Evolutionary conservation across 2,329 filamentous ascomycete species (phyloP).

Genomic region (Xenoacremonium recifei): DNA sequence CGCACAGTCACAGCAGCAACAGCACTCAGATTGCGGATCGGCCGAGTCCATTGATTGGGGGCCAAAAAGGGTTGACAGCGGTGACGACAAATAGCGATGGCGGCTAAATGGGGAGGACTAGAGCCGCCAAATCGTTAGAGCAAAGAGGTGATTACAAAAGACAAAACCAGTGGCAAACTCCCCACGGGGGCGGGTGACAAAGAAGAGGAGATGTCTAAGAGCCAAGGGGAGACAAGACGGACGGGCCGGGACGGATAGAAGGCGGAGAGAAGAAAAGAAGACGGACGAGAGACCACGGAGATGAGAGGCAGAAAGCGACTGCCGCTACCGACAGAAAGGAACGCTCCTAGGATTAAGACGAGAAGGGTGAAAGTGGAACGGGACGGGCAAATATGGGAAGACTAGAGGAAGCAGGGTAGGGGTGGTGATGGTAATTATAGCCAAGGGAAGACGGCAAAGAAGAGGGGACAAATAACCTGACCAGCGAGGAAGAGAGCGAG

Average conservation of each 20-base stretch:
- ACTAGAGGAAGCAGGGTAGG: not conserved
- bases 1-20: slow-evolving; percentile 1
- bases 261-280: no score
- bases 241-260: no score
- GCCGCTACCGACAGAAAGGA: no score
- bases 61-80: slow-evolving; percentile 4
- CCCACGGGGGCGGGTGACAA: slow-evolving; percentile 3
- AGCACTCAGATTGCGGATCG: slow-evolving; percentile 3
- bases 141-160: no score
- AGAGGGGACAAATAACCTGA: no score
- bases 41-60: slow-evolving; percentile 8
- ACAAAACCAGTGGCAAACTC: no score
- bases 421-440: not conserved
- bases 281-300: not conserved
- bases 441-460: no score
- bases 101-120: no score
- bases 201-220: not conserved
- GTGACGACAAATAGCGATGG: slow-evolving; percentile 1
- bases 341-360: no score
- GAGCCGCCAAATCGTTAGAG: no score
- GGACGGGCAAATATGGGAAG: not conserved
- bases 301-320: not conserved
- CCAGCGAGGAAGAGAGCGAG: no score
- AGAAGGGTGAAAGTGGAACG: not conserved
- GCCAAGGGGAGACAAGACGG: no score